phyloP scores from a whole-genome alignment of 208 protist genomes.

The Leishmania turanica region DNA sequence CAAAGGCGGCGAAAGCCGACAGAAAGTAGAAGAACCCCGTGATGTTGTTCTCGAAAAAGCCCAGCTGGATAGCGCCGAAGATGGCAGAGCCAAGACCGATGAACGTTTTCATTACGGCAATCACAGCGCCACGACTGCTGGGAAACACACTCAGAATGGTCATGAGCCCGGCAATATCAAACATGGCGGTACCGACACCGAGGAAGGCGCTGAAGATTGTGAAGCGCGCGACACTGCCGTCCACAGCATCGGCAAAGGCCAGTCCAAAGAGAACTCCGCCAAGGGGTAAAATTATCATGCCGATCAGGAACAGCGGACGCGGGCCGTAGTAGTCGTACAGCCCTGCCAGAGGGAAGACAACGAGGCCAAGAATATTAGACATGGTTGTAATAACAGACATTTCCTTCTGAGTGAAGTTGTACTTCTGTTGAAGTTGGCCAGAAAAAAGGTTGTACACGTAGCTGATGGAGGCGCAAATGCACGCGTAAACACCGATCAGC shows the following conservation, averaged over 20 bases:
- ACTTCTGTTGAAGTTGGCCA: conserved; percentile 68
- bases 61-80: conserved; percentile 64
- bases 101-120: conserved; percentile 88
- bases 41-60: conserved; percentile 60
- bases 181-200: conserved; percentile 52
- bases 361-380: conserved; percentile 42
- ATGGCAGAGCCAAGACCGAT: conserved; percentile 87
- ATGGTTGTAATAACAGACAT: conserved; percentile 79
- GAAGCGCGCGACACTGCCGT: conserved; percentile 57
- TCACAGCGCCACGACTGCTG: conserved; percentile 74
- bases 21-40: conserved; percentile 71
- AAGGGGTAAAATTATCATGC: conserved; percentile 48
- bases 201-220: conserved; percentile 54
- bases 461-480: conserved; percentile 61
- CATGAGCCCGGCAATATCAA: conserved; percentile 78
- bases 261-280: conserved; percentile 61
- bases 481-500: conserved; percentile 56
- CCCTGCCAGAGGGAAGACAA: conserved; percentile 59
- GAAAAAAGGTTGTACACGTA: conserved; percentile 86
- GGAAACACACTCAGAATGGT: conserved; percentile 83
- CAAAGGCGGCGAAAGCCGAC: conserved; percentile 34
- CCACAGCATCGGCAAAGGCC: conserved; percentile 55
- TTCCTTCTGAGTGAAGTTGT: conserved; percentile 69
- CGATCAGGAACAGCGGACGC: conserved; percentile 61
- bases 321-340: conserved; percentile 83